Base-by-base conservation (phyloP, 1,284 basidiomycete genomes). In the Ustilago hordei region DNA sequence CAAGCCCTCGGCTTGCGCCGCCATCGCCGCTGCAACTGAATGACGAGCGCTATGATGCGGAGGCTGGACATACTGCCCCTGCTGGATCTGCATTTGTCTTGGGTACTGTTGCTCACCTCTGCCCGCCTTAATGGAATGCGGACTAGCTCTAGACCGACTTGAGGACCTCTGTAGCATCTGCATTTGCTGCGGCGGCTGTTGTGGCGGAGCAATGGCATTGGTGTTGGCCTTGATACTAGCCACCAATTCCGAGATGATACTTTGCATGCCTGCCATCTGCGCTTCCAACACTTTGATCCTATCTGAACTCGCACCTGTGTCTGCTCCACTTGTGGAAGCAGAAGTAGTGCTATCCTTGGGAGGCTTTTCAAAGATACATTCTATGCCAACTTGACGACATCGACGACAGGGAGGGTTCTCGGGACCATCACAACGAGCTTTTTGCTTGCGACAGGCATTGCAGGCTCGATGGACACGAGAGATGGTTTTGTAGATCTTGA, bases 321-420 rank as follows among this genome's bases (percentile, higher is more conserved):
- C 91, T 1, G 87, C 41, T 11, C 50, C 56, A 31, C 19, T 23
- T 0, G 54, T 43, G 0, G 55, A 28, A 35, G 69, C 47, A 1
- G 66, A 13, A 0, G 69, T 4, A 0, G 43, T 35, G 23, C 88
- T 89, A 88, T 93, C 94, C 88, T 92, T 93, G 86, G 94, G 92
- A 81, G 93, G 93, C 87, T 95, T 96, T 87, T 95, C 95, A 86
- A 95, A 97, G 54, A 97, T 88, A 84, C 95, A 97, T 39, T 90
- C 89, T 11, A 91, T 92, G 12, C 93, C 93, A 84, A 92, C 93
- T 57, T 93, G 89, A 81, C 92, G 90, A 88, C 95, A 97, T 62
- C 95, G 91, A 87, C 92, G 91, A 89, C 95, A 95, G 74, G 93
- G 93, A 87, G 92, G 89, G 92, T 94, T 59, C 31, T 69, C 75